Base-by-base conservation (phyloP, 2,329 filamentous ascomycete genomes). In the Colletotrichum incanum region DNA sequence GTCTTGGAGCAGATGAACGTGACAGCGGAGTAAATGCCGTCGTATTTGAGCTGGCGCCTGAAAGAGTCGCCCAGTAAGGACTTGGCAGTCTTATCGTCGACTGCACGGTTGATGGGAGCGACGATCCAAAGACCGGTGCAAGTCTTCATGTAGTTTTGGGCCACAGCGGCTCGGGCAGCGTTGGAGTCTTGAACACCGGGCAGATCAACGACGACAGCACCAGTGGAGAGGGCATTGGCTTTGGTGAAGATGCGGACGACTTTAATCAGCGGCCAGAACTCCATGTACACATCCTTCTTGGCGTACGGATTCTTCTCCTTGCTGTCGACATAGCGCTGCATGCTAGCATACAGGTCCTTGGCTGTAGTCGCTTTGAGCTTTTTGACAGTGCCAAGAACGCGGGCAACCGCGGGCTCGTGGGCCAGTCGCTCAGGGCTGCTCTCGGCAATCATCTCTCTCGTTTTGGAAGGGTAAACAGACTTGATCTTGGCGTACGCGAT, bases 1-100 rank as follows among this genome's bases (percentile, higher is more conserved):
- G 88, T 90, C 76, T 92, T 92, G n/a, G 85, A 87, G 76, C 90
- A 92, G 16, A 92, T 89, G 71, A 92, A 92, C 0, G 88, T 90
- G 1, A 91, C 82, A 2, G 81, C 83, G 5, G 82, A 85, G 67
- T 88, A 88, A 0, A 82, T 85, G 2, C 88, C 87, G 70, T 92
- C 90, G 76, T 88, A 88, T 70, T 90, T 88, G 5, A 92, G 80
- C 74, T 92, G 90, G 0, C 86, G 82, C 75, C 87, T 89, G 80
- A 91, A 91, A 0, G 85, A 84, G 26, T 89, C 84, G 0, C 89
- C 89, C 8, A 92, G 81, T 1, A 92, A 80, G 0, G 82, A 84
- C 67, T 89, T 88, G 1, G 89, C 89, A 1, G 86, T 84, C 76
- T 90, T 89, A 74, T 91, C 88, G 73, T 91, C 88, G 2, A 92